A percentile compares a stretch with the other conserved stretches of the same genome.
Evolutionary conservation across 345 rosid species (phyloP).

Genomic region (Corchorus capsularis): DNA sequence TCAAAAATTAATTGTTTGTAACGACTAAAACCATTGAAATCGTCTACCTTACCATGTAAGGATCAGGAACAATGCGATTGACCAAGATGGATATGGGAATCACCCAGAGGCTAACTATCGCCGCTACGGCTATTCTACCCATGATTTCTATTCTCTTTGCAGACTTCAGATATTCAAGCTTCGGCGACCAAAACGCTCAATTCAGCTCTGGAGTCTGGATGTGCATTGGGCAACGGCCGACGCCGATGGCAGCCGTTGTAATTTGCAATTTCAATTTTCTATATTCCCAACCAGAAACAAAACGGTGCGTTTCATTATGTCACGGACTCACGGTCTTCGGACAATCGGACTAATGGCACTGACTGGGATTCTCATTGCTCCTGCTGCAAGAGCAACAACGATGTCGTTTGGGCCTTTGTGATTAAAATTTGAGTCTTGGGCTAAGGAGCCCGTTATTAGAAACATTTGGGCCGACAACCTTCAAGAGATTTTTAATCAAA

Average conservation of each 20-base stretch:
- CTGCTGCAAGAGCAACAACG: too few species aligned
- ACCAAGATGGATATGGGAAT: slow-evolving; percentile 71
- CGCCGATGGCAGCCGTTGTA: background rate
- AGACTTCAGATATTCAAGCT: background rate
- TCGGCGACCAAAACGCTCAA: background rate
- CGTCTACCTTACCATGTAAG: slow-evolving; percentile 70
- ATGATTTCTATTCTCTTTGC: slow-evolving; percentile 32
- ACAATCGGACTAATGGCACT: too few species aligned
- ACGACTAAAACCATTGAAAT: background rate
- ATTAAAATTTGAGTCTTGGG: too few species aligned
- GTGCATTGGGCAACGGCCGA: background rate
- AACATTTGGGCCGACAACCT: too few species aligned
- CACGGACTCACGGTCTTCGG: too few species aligned
- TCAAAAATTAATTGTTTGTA: background rate
- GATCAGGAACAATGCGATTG: slow-evolving; percentile 67
- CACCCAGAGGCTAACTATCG: slow-evolving; percentile 73
- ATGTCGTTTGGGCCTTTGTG: too few species aligned
- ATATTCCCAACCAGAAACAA: background rate
- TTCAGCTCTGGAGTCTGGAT: background rate
- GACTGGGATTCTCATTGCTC: too few species aligned
- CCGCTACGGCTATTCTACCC: slow-evolving; percentile 69
- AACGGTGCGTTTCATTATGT: background rate
- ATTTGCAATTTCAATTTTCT: background rate
- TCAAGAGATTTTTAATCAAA: too few species aligned
- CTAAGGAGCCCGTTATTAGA: too few species aligned